These are phyloP conservation scores for Neopestalotiopsis rosae DNA, from an alignment of 2,329 filamentous ascomycete species.

Conservation along the genomic window DNA sequence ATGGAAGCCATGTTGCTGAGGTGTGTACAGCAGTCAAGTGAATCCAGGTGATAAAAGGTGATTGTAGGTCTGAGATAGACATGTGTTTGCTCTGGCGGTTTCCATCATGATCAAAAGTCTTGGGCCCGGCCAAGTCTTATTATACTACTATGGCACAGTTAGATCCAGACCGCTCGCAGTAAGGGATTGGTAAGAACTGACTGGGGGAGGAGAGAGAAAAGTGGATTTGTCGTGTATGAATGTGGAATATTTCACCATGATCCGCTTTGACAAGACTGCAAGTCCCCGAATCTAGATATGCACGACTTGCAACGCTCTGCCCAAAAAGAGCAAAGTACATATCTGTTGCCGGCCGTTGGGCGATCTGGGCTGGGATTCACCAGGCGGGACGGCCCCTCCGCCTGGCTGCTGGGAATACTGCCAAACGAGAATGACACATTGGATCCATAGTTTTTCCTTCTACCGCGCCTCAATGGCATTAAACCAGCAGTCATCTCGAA, in stretches of 20 bases:
- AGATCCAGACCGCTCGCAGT: neutral
- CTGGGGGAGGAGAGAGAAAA: neutral
- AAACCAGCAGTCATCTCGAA: no score
- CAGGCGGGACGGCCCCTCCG: neutral
- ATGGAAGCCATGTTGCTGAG: neutral
- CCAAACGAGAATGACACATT: neutral
- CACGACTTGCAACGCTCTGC: constrained; percentile 4
- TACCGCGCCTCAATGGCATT: no score
- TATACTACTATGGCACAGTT: neutral
- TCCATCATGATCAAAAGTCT: neutral
- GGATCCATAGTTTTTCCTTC: neutral
- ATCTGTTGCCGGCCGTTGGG: neutral
- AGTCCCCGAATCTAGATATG: neutral
- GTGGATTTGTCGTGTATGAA: neutral
- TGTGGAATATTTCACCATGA: neutral
- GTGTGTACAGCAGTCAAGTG: neutral
- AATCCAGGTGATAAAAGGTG: neutral
- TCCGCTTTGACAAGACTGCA: neutral
- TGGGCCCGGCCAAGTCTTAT: neutral
- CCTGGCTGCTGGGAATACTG: neutral
- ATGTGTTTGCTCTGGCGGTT: neutral
- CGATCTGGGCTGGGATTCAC: neutral
- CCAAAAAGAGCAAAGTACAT: neutral
- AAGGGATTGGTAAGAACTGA: constrained; percentile 7
- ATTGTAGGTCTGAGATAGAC: neutral